These are phyloP conservation scores for Xylaria sp. DNA, from an alignment of 2,329 filamentous ascomycete species.

Conservation along the genomic window DNA sequence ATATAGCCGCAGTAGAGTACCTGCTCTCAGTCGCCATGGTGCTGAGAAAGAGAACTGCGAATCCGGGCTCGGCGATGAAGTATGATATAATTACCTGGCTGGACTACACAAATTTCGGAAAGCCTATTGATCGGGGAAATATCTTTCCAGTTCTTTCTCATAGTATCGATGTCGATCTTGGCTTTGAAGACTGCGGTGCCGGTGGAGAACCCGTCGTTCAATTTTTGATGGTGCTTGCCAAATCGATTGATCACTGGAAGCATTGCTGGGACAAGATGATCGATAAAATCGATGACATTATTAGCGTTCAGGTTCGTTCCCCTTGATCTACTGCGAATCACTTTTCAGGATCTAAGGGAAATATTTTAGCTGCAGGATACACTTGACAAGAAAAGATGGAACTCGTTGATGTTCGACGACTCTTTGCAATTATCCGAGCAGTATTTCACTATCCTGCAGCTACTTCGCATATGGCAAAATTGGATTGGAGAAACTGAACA, in stretches of 20 bases:
- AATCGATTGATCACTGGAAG: slow-evolving; percentile 27
- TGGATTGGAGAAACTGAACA: slow-evolving; percentile 32
- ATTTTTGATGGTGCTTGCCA: slow-evolving; percentile 23
- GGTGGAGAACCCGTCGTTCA: slow-evolving; percentile 24
- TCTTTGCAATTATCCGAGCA: slow-evolving; percentile 37
- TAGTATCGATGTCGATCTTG: slow-evolving; percentile 21
- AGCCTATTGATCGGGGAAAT: background rate
- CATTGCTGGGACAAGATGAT: slow-evolving; percentile 34
- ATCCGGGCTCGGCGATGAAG: slow-evolving; percentile 20
- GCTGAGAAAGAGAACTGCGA: slow-evolving; percentile 10
- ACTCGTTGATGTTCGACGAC: slow-evolving; percentile 35
- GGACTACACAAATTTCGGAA: slow-evolving; percentile 28
- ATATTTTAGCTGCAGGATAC: slow-evolving; percentile 24
- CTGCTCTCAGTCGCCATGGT: slow-evolving; percentile 31
- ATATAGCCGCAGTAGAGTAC: slow-evolving; percentile 32
- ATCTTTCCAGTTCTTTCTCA: slow-evolving; percentile 15
- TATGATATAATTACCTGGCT: slow-evolving; percentile 28
- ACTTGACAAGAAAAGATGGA: slow-evolving; percentile 32
- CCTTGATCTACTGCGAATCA: background rate
- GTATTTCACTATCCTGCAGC: slow-evolving; percentile 35
- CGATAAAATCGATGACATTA: slow-evolving; percentile 31
- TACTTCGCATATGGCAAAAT: slow-evolving; percentile 36
- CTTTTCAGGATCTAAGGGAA: background rate
- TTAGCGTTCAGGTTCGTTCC: slow-evolving; percentile 34
- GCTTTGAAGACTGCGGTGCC: slow-evolving; percentile 25